Evolutionary conservation across 2,329 filamentous ascomycete species (phyloP), one percentile per base, ranked within the genome.

Genomic region (Cercospora sp.): DNA sequence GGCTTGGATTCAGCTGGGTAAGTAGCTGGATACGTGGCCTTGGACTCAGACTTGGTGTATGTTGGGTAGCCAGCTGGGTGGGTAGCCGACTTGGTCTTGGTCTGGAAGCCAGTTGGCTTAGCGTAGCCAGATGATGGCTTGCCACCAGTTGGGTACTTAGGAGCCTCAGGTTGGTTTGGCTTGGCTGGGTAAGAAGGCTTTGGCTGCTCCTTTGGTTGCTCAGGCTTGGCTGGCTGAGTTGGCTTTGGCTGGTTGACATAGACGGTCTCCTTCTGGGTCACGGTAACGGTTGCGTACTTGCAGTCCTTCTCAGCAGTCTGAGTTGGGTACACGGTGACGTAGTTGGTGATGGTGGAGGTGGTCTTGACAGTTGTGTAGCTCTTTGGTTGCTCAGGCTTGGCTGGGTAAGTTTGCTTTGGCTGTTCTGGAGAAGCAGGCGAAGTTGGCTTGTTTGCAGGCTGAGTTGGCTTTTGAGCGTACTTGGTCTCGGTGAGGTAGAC

Each of bases 271-370:
- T 74, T 75, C 72, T 74, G 75, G 26, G 77, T 79, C 34, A 77
- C 76, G 34, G 78, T 79, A 40, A 77, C 75, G 53, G 77, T 79
- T 24, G 67, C 75, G 69, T 76, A 78, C 45, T 67, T 68, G 64
- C 69, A 72, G 59, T 59, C 62, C 34, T 66, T 61, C 37, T 70
- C 69, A 28, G 65, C 65, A 30, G 69, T 67, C 60, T 69, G 66
- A 34, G 67, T 68, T 34, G 76, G 74, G 72, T 74, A 76, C 67
- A 79, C 77, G 26, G 77, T 79, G 71, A 79, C 70, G 70, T 71
- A 72, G 72, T 74, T 76, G 68, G 75, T 78, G 37, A 75, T 67
- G 61, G 77, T 79, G 10, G 77, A 78, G 67, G 77, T 79, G 18
- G 72, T 73, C 58, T 71, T 63, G 66, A 76, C 63, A n/a, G 71